phyloP scores from a whole-genome alignment of 139 green algal species.

The Cymbomonas tetramitiformis region DNA sequence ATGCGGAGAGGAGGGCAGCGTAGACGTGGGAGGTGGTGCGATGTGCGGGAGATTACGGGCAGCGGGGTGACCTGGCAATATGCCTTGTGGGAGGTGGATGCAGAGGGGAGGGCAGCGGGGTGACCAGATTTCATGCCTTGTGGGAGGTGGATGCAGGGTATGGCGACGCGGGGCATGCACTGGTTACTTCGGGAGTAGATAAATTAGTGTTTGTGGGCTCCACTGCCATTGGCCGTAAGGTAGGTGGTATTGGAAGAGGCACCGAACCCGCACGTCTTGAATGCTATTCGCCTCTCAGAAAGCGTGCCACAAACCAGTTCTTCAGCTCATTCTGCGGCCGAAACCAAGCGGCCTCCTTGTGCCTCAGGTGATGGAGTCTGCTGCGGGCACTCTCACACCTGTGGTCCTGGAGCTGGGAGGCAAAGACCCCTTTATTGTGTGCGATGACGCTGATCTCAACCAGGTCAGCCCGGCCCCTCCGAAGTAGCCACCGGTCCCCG shows the following conservation, averaged over 20 bases:
- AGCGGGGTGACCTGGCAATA: too few relatives aligned
- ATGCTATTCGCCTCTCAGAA: not conserved
- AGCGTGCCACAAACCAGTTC: not conserved
- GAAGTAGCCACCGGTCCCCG: too few relatives aligned
- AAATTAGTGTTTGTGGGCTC: slow-evolving; percentile 87
- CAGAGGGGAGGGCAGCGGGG: too few relatives aligned
- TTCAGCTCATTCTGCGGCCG: not conserved
- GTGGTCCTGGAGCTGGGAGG: slow-evolving; percentile 90
- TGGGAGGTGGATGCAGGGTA: slow-evolving; percentile 38
- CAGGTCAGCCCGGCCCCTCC: slow-evolving; percentile 42
- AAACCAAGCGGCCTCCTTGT: too few relatives aligned
- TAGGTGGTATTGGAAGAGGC: too few relatives aligned
- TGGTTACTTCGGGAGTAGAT: slow-evolving; percentile 67
- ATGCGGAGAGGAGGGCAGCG: too few relatives aligned
- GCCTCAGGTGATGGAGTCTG: slow-evolving; percentile 25
- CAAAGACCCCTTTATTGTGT: slow-evolving; percentile 90
- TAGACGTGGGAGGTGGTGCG: too few relatives aligned
- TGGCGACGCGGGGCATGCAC: slow-evolving; percentile 65
- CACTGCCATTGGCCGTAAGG: slow-evolving; percentile 40
- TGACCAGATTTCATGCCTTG: too few relatives aligned
- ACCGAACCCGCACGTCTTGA: not conserved
- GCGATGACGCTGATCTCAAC: slow-evolving; percentile 66
- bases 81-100: too few relatives aligned
- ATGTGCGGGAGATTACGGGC: too few relatives aligned
- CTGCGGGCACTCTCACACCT: slow-evolving; percentile 47